Base-by-base conservation (phyloP, 768 basidiomycete genomes). In the Solioccasus polychromus region DNA sequence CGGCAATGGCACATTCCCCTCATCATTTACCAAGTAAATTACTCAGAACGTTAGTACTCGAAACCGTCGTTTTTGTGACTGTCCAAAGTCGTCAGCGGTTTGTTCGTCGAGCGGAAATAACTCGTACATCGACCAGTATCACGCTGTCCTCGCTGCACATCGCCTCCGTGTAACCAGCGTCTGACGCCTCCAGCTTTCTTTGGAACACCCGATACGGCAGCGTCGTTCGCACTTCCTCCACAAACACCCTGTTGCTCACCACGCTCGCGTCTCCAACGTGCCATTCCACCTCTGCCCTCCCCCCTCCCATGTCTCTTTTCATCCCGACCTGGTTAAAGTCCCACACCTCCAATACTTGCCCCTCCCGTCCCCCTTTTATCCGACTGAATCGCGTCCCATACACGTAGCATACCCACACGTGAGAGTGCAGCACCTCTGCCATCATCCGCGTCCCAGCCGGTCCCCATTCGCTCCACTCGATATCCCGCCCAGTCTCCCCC, bases 141-240 rank as follows among this genome's bases (percentile, higher is more conserved):
- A 83, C 50, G 47, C 64, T 68, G 60, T 83, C 81, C 58, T 81
- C 79, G 50, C 71, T 75, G 65, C 80, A 76, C 73, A 85, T 74
- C 8, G 68, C 70, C 26, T 61, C 59, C 23, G 54, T 48, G 37
- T 57, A 65, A 1, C 24, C 30, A 0, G 39, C 52, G 18, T 51
- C 48, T 35, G 45, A 37, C 10, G 51, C 47, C 14, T 40, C 48
- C 42, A 68, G 44, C 41, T 15, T 45, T 20, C 64, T 51, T 9
- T 56, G 60, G 45, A 62, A 64, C 17, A 73, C 56, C 28, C 72
- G 68, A 58, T 72, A 80, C 26, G 78, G 77, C 41, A 82, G 56
- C 26, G 58, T 61, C 18, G 79, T 80, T 23, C 51, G 49, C 23
- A 80, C 69, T 41, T 67, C 60, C 2, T 63, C 58, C 25, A 47